These are phyloP conservation scores for Camillea tinctor DNA, from an alignment of 2,329 filamentous ascomycete genomes.

Conservation along the genomic window DNA sequence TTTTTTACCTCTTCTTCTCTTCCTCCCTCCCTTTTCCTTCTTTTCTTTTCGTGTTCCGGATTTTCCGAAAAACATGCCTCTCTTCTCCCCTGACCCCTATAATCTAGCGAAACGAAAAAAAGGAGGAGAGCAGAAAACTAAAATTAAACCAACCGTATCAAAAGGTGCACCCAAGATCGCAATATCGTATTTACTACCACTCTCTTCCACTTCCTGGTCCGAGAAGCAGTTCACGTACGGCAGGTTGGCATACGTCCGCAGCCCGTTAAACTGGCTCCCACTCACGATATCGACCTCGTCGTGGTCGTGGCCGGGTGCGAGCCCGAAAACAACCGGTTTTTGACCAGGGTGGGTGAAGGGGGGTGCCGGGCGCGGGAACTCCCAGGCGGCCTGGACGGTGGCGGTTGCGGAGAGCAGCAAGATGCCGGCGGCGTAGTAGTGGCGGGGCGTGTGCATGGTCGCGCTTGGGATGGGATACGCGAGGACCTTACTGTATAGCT, in stretches of 20 bases:
- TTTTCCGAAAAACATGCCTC: background rate
- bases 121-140: background rate
- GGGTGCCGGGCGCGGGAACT: slow-evolving; percentile 21
- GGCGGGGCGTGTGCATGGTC: slow-evolving; percentile 1
- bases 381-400: slow-evolving; percentile 16
- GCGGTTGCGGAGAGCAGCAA: slow-evolving; percentile 4
- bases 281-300: slow-evolving; percentile 40
- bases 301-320: slow-evolving; percentile 27
- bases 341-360: slow-evolving; percentile 12
- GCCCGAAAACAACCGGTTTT: slow-evolving; percentile 15
- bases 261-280: slow-evolving; percentile 49
- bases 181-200: slow-evolving; percentile 52
- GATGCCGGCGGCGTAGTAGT: slow-evolving; percentile 1
- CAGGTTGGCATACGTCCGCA: slow-evolving; percentile 63
- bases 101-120: no score
- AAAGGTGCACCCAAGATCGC: slow-evolving; percentile 51
- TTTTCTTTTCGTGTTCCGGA: no score
- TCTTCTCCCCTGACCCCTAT: background rate
- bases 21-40: no score
- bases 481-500: no score
- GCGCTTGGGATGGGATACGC: no score
- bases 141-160: slow-evolving; percentile 40
- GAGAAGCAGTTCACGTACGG: slow-evolving; percentile 60
- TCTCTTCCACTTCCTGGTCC: slow-evolving; percentile 44
- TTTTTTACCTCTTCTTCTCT: background rate